phyloP scores from a whole-genome alignment of 139 green algal genomes.

The Picochlorum sp. region DNA sequence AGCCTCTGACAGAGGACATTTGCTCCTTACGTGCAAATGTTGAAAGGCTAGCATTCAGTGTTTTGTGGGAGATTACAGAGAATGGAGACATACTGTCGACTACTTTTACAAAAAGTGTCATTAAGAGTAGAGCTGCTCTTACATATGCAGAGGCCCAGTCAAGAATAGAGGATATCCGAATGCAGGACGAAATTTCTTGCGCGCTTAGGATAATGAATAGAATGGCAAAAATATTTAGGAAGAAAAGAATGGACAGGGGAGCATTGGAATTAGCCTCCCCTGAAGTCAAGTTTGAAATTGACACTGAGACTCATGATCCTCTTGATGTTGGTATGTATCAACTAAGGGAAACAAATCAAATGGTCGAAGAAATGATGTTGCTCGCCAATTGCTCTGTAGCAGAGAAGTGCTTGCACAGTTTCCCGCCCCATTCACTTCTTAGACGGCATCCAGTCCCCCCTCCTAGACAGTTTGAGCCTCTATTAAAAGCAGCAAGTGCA shows the following conservation, averaged over 20 bases:
- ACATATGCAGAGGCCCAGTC: conserved; percentile 88
- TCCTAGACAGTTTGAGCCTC: conserved; percentile 60
- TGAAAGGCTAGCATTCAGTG: conserved; percentile 84
- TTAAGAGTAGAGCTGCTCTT: conserved; percentile 67
- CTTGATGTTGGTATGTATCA: conserved; percentile 93
- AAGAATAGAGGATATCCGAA: conserved; percentile 73
- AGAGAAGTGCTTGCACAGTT: conserved; percentile 63
- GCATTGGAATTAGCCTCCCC: conserved; percentile 84
- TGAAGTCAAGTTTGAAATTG: conserved; percentile 93
- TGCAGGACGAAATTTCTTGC: conserved; percentile 60
- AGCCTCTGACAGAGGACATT: conserved; percentile 87
- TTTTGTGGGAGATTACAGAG: conserved; percentile 82
- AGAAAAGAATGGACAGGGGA: conserved; percentile 49
- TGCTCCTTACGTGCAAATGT: conserved; percentile 65
- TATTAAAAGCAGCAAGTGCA: conserved; percentile 42
- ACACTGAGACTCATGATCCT: conserved; percentile 83
- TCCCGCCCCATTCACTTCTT: conserved; percentile 66
- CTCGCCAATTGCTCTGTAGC: conserved; percentile 86
- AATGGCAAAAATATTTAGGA: conserved; percentile 55
- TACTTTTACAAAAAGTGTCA: conserved; percentile 77
- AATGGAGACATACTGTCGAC: conserved; percentile 31
- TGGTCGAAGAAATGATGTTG: conserved; percentile 99
- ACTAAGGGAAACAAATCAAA: conserved; percentile 82
- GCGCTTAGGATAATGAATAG: conserved; percentile 56
- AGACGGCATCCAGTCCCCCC: conserved; percentile 63